phyloP scores from a whole-genome alignment of 1,284 basidiomycete genomes.

The Athelia psychrophila region DNA sequence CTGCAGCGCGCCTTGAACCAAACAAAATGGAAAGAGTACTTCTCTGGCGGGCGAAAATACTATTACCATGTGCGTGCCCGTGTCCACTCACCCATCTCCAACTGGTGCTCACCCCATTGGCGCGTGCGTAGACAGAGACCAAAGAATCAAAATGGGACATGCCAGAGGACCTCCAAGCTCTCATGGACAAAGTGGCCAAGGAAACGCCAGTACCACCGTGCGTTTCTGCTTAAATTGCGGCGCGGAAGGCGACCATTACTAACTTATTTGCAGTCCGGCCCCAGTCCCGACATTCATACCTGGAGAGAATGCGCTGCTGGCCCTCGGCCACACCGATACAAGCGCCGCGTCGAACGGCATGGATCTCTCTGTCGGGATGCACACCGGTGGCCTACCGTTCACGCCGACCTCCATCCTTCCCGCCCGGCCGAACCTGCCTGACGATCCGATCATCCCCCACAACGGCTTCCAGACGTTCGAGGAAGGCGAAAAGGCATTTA shows the following conservation, averaged over 20 bases:
- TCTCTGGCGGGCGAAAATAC: slow-evolving; percentile 86
- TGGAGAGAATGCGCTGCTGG: slow-evolving; percentile 10
- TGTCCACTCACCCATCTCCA: neutral
- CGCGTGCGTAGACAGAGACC: slow-evolving; percentile 60
- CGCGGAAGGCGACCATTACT: slow-evolving; percentile 18
- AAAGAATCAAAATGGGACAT: slow-evolving; percentile 97
- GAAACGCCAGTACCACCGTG: slow-evolving; percentile 37
- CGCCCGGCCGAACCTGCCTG: slow-evolving; percentile 73
- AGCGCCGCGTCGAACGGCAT: slow-evolving; percentile 45
- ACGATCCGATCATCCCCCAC: slow-evolving; percentile 82
- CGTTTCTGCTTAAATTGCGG: slow-evolving; percentile 9
- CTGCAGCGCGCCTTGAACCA: slow-evolving; percentile 78
- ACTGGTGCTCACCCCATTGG: neutral
- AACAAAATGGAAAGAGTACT: slow-evolving; percentile 93
- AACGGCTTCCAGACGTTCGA: slow-evolving; percentile 85
- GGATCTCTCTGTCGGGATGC: slow-evolving; percentile 43
- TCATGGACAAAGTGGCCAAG: slow-evolving; percentile 83
- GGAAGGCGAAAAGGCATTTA: slow-evolving; percentile 94
- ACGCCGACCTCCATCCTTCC: slow-evolving; percentile 61
- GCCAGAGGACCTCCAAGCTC: slow-evolving; percentile 80
- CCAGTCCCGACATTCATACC: neutral
- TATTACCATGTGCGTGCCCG: slow-evolving; percentile 76
- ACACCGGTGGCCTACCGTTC: slow-evolving; percentile 56
- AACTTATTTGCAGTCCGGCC: neutral
- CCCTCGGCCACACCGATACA: slow-evolving; percentile 37